Evolutionary conservation across 306 rosid genomes (phyloP), one percentile per base, ranked within the genome.

Genomic region (Carpinus viminea): DNA sequence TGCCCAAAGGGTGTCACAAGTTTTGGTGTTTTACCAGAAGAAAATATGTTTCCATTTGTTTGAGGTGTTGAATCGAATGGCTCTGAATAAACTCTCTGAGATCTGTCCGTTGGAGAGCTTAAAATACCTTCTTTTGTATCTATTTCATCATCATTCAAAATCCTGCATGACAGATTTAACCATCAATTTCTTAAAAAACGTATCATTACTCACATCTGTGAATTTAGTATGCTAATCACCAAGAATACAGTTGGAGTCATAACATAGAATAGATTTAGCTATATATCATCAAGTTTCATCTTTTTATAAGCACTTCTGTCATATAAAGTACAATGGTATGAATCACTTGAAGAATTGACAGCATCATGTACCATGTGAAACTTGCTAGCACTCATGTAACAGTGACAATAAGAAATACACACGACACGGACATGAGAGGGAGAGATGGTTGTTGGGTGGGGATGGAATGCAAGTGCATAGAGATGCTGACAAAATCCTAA

Each of bases 1-100:
- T 83, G 91, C 60, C 89, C 94, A 66, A 95, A 95, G 56, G 98
- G 93, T 34, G 98, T 95, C 53, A 82, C 74, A 59, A 78, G 89
- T 70, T 82, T 86, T 0, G 87, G 74, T 76, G 89, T 84, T 77
- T 88, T 92, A 68, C 93, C 92, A 36, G 96, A 87, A 53, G 92
- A 88, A 76, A 80, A 86, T 31, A 64, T 62, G 68, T 74, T 80
- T 74, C 91, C 93, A 74, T 85, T 81, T 82, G 88, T 76, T 78
- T 79, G 83, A 54, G 98, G 86, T 9, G 92, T 76, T 66, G 89
- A 70, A 77, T 90, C 93, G 60, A 68, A 81, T 46, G 85, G 75
- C 68, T 87, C 91, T 60, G 89, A 79, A 73, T 43, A 60, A 45
- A 73, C 71, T 59, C 76, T 80, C 59, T 77, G 88, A 61, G 76